Evolutionary conservation across 208 protist genomes (phyloP).

Genomic region (Acanthamoeba lenticulata): DNA sequence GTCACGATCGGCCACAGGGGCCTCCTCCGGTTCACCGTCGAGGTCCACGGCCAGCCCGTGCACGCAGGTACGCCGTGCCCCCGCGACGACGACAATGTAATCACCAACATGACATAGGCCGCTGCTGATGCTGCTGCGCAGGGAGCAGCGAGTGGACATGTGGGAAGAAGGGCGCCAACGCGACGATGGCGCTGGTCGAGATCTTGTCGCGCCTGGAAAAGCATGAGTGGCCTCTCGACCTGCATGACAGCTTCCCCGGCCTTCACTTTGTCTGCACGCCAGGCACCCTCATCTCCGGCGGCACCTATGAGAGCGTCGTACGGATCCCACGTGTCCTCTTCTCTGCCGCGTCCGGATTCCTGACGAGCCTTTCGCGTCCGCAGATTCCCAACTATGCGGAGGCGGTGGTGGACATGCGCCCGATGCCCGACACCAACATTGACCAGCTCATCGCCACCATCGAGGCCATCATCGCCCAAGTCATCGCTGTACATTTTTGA

Average conservation of each 20-base stretch:
- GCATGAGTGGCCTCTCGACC: slow-evolving; percentile 4
- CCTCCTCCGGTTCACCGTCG: not conserved
- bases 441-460: not conserved
- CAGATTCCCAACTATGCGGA: not conserved
- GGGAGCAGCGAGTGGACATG: not conserved
- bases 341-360: too few species aligned
- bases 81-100: too few species aligned
- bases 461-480: not conserved
- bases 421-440: slow-evolving; percentile 11
- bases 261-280: slow-evolving; percentile 1
- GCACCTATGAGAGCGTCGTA: slow-evolving; percentile 40
- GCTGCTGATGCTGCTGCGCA: too few species aligned
- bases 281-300: slow-evolving; percentile 12
- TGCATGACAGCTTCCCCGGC: slow-evolving; percentile 10
- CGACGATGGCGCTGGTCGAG: not conserved
- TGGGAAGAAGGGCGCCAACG: not conserved
- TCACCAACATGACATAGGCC: too few species aligned
- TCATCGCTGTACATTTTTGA: not conserved
- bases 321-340: not conserved
- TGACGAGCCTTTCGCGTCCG: not conserved
- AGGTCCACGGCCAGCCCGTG: slow-evolving; percentile 12
- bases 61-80: slow-evolving; percentile 37
- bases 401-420: not conserved
- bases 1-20: not conserved
- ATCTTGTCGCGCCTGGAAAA: not conserved